Base-by-base conservation (phyloP, 805 yeast species). In the Sungouiella blattae region DNA sequence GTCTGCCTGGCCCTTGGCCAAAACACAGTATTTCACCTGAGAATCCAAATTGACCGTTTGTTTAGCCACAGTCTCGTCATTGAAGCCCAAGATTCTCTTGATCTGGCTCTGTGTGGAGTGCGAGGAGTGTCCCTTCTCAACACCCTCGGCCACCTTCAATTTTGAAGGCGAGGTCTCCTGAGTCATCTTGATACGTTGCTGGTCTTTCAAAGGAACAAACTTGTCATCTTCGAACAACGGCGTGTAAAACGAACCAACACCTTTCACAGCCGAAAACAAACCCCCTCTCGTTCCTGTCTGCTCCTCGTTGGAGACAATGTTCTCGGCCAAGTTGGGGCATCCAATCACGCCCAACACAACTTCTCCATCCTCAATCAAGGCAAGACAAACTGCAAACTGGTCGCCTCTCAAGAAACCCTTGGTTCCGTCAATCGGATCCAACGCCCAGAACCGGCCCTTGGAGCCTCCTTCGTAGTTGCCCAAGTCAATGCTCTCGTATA, bases 361-460 rank as follows among this genome's bases (percentile, higher is more conserved):
- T 32, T 76, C 69, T 11, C 96, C 95, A 52, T 89, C 83, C 20
- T 80, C 94, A 30, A 93, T 80, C 46, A 93, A 65, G 0, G 95
- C 97, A 29, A 93, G 67, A 56, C 99, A 93, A 1, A 93, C 95
- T 2, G 98, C 97, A 60, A 87, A 93, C 57, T 93, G 99, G 46
- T 89, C 97, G 30, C 96, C 95, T 54, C 99, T 73, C 36, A 93
- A 66, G 57, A 93, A 93, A 0, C 99, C 99, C 58, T 67, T 93
- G 14, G 99, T 93, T 6, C 99, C 99, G 55, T 93, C 99, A 43
- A 93, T 89, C 26, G 99, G 99, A 55, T 93, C 99, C 52, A 93
- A 66, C 1, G 97, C 95, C 99, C 99, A 93, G 56, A 87, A 79
- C 42, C 98, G 71, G 16, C 95, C 95, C 24, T 60, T 67, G 21